Evolutionary conservation across 768 basidiomycete genomes (phyloP), one percentile per base, ranked within the genome.

Genomic region (Boletus fagicola): DNA sequence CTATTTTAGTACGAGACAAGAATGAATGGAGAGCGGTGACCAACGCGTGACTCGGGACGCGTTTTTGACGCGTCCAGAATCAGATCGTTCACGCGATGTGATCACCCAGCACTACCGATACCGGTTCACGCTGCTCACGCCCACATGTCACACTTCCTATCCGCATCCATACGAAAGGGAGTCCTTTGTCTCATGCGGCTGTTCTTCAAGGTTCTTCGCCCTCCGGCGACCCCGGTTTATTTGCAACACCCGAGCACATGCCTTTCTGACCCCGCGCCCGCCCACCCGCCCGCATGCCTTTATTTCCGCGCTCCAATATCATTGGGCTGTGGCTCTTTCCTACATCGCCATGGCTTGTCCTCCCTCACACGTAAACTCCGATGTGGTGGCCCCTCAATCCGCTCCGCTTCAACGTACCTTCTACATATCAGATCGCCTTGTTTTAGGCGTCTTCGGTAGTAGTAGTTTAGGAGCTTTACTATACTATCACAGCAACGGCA

Each of bases 311-410:
- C 55, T 65, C n/a, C 60, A 16, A 47, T 48, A 56, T 40, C 57
- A 39, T 56, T 42, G 31, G 49, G 50, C 53, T 56, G 56, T 52
- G 54, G 42, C 48, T 51, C 62, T 50, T 65, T 58, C 53, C 45
- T 58, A 59, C 59, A 60, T 22, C 22, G 16, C 44, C 46, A 54
- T 54, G 24, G 16, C 55, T 50, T 40, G 46, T 53, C 40, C 65
- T 55, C 10, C n/a, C 51, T 55, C 58, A 67, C 65, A 68, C 67
- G 68, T 69, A 68, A 68, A 65, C 54, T 49, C 68, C 67, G 66
- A 64, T 66, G 40, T 43, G 48, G 48, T 63, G 43, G 22, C 51
- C 49, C 51, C 51, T 53, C 45, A 38, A n/a, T 38, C 36, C 42
- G 50, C 51, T 57, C 48, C 65, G 58, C 61, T 28, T 30, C 59